Evolutionary conservation across 192 early-diverging fungal species (phyloP), one percentile per base, ranked within the genome.

Genomic region (Irineochytrium annulatum): DNA sequence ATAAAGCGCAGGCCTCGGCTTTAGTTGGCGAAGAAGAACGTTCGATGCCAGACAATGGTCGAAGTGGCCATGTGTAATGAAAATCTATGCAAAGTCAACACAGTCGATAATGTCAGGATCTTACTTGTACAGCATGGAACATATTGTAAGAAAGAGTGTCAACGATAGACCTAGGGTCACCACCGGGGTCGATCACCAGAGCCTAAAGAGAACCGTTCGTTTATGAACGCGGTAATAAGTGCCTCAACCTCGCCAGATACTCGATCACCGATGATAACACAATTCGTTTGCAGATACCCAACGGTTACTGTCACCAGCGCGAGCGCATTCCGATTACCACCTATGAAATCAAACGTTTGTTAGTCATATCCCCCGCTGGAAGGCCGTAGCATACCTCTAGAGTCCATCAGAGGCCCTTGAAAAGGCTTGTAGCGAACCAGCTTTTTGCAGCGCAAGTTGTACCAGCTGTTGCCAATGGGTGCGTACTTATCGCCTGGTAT

Each of bases 171-270:
- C 5, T 22, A 24, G 46, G 17, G 24, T 49, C 46, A 24, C 46
- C 46, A 22, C 46, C 46, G 46, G 46, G 46, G 46, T 49, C 46
- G 26, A 49, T 24, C 17, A 49, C 26, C 17, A 49, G 13, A 24
- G 46, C 46, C 46, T 49, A 22, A n/a, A 13, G 37, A 8, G 37
- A n/a, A 41, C 11, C 11, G 37, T 41, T 41, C n/a, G 37, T 41
- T 41, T 41, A 13, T 41, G 11, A 41, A 41, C 11, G n/a, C 11
- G 37, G 46, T 22, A 22, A 24, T 14, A 24, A 49, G 26, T 8
- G 26, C 6, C 46, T 20, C 46, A 49, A n/a, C 46, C 46, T 49
- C 46, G 6, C 26, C 26, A 6, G 46, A 49, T 8, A 20, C 24
- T 6, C 17, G 24, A 24, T 49, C 46, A 8, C 17, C 13, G 46